Evolutionary conservation across 768 basidiomycete species (phyloP).

Genomic region (Lepiota brunneoincarnata): DNA sequence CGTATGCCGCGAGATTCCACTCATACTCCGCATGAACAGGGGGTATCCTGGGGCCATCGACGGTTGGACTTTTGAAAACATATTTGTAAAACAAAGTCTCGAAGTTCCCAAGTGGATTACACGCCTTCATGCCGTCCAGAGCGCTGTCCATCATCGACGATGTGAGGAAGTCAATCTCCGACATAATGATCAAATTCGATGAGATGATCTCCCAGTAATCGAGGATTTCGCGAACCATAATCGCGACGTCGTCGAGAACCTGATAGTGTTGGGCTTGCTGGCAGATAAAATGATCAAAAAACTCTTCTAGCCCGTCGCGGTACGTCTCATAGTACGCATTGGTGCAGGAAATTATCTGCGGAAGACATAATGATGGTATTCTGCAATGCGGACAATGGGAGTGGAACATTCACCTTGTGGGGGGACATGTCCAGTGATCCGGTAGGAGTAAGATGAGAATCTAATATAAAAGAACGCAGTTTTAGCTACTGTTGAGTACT

Average conservation of each 20-base stretch:
- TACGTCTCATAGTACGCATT: neutral
- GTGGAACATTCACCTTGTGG: too few relatives aligned
- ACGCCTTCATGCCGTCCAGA: neutral
- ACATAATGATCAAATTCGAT: neutral
- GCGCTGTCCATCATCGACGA: conserved; percentile 1
- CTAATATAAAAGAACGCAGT: too few relatives aligned
- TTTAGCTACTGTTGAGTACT: too few relatives aligned
- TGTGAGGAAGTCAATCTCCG: neutral
- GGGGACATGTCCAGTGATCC: too few relatives aligned
- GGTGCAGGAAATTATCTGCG: too few relatives aligned
- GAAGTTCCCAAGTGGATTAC: neutral
- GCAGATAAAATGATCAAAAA: neutral
- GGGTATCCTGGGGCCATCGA: neutral
- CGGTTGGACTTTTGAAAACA: neutral
- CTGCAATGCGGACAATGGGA: too few relatives aligned
- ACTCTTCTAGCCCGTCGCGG: neutral
- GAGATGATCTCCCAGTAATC: neutral
- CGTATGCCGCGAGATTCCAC: neutral
- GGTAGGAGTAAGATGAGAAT: too few relatives aligned
- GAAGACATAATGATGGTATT: too few relatives aligned
- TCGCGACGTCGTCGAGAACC: too few relatives aligned
- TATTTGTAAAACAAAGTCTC: too few relatives aligned
- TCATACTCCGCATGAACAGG: neutral
- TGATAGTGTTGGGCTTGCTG: neutral
- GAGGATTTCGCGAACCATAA: too few relatives aligned